Conservation (phyloP, 2,329 filamentous ascomycete species). For the Epichloe hybrida region DNA sequence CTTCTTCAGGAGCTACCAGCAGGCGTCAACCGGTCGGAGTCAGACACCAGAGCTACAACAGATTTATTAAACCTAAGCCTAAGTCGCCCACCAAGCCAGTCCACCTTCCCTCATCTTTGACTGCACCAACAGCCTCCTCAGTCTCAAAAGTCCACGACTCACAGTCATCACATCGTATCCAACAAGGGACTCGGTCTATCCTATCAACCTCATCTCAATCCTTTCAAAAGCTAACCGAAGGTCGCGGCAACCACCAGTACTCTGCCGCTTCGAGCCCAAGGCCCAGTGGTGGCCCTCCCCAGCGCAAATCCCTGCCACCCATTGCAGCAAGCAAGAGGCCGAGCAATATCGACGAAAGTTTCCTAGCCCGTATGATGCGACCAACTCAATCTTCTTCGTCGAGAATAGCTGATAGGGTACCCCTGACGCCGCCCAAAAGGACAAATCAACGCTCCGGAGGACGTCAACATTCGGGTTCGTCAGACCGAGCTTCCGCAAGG, state of each 20-base stretch:
- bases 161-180: slow-evolving; percentile 12
- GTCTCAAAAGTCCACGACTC: slow-evolving; percentile 39
- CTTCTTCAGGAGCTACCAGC: slow-evolving; percentile 22
- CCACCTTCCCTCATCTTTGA: slow-evolving; percentile 52
- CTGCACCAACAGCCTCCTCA: slow-evolving; percentile 56
- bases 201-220: slow-evolving; percentile 23
- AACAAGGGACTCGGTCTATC: slow-evolving; percentile 22
- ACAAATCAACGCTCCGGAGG: slow-evolving; percentile 9
- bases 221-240: slow-evolving; percentile 17
- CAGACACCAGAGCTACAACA: slow-evolving; percentile 23
- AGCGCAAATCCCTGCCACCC: slow-evolving; percentile 31
- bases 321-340: slow-evolving; percentile 21
- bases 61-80: slow-evolving; percentile 43
- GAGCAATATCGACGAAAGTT: slow-evolving; percentile 51
- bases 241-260: slow-evolving; percentile 29
- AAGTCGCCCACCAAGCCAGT: slow-evolving; percentile 58
- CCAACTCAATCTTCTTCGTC: slow-evolving; percentile 57
- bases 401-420: slow-evolving; percentile 51
- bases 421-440: slow-evolving; percentile 35
- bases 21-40: slow-evolving; percentile 30
- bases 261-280: slow-evolving; percentile 31
- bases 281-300: slow-evolving; percentile 45
- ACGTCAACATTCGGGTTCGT: background rate
- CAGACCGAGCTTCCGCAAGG: background rate
- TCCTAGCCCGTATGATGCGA: slow-evolving; percentile 71